These are phyloP conservation scores for Elongisporangium undulatum DNA, from an alignment of 352 stramenopile genomes.

Conservation along the genomic window DNA sequence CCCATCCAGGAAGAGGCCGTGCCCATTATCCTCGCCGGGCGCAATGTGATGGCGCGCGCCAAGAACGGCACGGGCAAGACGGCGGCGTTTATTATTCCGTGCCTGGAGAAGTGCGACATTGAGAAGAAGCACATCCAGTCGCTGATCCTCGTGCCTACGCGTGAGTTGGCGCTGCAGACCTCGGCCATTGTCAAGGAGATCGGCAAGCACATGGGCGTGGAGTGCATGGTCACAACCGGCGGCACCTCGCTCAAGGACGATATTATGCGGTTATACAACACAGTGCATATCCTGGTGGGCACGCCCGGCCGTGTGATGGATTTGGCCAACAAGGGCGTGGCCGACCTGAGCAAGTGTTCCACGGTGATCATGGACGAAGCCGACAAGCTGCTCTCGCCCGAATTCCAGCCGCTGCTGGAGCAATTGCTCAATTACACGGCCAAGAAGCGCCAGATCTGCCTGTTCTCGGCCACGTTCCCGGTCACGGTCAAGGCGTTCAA, in stretches of 20 bases:
- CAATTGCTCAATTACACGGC: conserved; percentile 95
- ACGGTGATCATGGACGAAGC: conserved; percentile 99
- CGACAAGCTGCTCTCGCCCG: conserved; percentile 98
- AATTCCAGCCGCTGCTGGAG: conserved; percentile 98
- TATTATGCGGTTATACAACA: conserved; percentile 99
- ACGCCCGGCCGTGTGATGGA: conserved; percentile 99
- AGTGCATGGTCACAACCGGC: conserved; percentile 98
- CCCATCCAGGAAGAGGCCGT: conserved; percentile 99
- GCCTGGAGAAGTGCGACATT: conserved; percentile 99
- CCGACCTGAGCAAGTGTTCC: conserved; percentile 94
- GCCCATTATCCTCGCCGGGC: conserved; percentile 97
- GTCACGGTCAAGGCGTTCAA: conserved; percentile 99
- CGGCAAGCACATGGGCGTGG: conserved; percentile 95
- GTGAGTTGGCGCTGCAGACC: conserved; percentile 98
- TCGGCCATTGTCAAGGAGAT: conserved; percentile 98
- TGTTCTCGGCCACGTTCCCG: conserved; percentile 99
- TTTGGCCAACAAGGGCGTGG: conserved; percentile 97
- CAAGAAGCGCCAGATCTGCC: conserved; percentile 96
- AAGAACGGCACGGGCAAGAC: conserved; percentile 99
- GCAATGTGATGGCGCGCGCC: conserved; percentile 97
- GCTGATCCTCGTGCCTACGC: conserved; percentile 98
- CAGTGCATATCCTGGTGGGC: conserved; percentile 98
- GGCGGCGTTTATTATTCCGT: conserved; percentile 99
- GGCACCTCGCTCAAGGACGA: conserved; percentile 99
- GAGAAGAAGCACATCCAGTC: conserved; percentile 97